phyloP scores from a whole-genome alignment of 2,329 filamentous ascomycete genomes.

The Calonectria honghensis region DNA sequence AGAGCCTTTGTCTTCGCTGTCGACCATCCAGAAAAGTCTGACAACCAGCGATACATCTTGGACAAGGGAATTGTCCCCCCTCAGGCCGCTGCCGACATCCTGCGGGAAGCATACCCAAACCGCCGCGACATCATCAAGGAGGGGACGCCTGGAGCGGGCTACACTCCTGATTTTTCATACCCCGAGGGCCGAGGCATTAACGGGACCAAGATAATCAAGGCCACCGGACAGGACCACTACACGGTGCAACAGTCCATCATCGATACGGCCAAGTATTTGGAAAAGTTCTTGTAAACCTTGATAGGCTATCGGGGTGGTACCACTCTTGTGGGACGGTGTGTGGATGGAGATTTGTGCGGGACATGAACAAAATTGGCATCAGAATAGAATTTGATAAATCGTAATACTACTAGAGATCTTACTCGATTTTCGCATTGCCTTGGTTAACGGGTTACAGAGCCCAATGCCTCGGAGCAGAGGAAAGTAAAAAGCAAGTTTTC shows the following conservation, averaged over 20 bases:
- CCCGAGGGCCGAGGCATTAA: conserved; percentile 43
- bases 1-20: conserved; percentile 51
- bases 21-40: conserved; percentile 44
- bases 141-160: conserved; percentile 48
- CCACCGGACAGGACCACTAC: conserved; percentile 47
- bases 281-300: conserved; percentile 48
- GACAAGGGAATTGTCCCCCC: conserved; percentile 46
- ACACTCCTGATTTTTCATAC: conserved; percentile 42
- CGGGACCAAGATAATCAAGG: conserved; percentile 44
- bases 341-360: too few relatives aligned
- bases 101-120: conserved; percentile 50
- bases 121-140: conserved; percentile 48
- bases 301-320: conserved; percentile 15
- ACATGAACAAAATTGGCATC: neutral
- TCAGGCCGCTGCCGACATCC: conserved; percentile 51
- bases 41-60: conserved; percentile 50
- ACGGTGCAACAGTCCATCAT: conserved; percentile 47
- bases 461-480: neutral
- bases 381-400: neutral
- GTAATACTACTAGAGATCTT: neutral
- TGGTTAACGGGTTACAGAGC: neutral
- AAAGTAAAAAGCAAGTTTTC: neutral
- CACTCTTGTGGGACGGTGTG: neutral
- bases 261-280: conserved; percentile 50
- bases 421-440: neutral